Percentiles rank a stretch among this genome's conserved stretches.
Conservation (phyloP, 768 basidiomycete genomes). For the Rickenella mellea region DNA sequence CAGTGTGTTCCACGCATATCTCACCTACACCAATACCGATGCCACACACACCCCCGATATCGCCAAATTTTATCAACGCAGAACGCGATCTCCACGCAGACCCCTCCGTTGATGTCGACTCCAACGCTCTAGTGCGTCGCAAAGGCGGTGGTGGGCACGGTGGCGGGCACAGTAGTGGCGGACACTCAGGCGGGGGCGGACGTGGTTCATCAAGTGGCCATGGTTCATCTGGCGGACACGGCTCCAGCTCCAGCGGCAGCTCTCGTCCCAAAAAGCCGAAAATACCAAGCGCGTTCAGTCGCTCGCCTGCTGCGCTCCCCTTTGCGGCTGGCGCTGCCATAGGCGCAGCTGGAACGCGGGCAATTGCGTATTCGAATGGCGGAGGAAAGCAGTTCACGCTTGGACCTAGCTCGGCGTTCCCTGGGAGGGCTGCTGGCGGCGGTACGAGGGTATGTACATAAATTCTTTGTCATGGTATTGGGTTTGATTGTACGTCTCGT, state of each 20-base stretch:
- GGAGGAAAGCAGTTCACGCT: background rate
- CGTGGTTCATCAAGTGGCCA: background rate
- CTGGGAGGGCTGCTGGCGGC: constrained; percentile 38
- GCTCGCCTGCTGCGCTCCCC: background rate
- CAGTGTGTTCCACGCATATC: no score
- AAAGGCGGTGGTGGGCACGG: constrained; percentile 3
- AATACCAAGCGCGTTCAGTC: background rate
- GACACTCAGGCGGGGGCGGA: background rate
- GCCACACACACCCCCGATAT: no score
- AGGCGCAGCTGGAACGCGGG: background rate
- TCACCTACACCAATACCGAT: no score
- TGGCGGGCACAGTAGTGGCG: background rate
- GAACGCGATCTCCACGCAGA: background rate
- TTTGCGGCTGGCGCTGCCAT: background rate
- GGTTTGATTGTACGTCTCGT: no score
- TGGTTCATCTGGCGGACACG: background rate
- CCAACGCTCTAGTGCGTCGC: background rate
- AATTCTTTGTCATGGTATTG: no score
- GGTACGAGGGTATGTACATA: constrained; percentile 23
- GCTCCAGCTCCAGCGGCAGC: background rate
- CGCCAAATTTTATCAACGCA: no score
- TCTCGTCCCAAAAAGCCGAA: no score
- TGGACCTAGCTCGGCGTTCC: constrained; percentile 6
- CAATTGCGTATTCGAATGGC: background rate
- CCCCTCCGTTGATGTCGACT: background rate